A percentile compares a stretch with the other conserved stretches of the same genome.
Conservation (phyloP, 176 grass and related monocot genomes). For the Thalia dealbata region DNA sequence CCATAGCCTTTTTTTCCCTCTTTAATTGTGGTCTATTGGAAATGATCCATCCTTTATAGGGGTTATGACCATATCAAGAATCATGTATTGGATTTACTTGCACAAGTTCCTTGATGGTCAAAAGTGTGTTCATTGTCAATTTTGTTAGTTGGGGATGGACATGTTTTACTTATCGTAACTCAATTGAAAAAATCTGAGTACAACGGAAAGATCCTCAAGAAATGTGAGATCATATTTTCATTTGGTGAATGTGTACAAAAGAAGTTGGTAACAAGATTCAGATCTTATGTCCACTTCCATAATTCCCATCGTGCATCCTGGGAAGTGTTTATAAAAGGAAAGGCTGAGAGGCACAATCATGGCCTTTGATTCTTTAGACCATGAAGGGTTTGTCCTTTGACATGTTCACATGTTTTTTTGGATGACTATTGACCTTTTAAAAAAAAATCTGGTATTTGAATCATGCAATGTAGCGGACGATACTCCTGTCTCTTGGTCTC, state of each 20-base stretch:
- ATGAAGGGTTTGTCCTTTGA: neutral
- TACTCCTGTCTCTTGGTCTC: neutral
- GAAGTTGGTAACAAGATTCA: no score
- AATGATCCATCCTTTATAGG: neutral
- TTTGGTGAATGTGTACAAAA: no score
- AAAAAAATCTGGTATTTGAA: neutral
- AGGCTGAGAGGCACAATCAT: no score
- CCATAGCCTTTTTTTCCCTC: no score
- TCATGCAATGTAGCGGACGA: neutral
- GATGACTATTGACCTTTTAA: neutral
- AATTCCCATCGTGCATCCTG: no score
- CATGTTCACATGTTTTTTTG: neutral
- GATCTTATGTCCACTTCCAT: no score
- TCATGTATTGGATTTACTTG: neutral
- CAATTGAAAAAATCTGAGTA: neutral
- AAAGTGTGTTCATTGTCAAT: neutral
- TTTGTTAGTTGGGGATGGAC: neutral
- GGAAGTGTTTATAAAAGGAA: no score
- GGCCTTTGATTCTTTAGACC: no score
- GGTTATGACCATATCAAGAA: neutral
- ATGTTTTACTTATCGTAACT: neutral
- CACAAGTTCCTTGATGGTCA: neutral
- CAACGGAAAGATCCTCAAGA: no score
- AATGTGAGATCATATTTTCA: no score
- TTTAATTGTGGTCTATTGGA: no score